These are phyloP conservation scores for Microascus cirrosus DNA, from an alignment of 2,329 filamentous ascomycete genomes.

Conservation along the genomic window DNA sequence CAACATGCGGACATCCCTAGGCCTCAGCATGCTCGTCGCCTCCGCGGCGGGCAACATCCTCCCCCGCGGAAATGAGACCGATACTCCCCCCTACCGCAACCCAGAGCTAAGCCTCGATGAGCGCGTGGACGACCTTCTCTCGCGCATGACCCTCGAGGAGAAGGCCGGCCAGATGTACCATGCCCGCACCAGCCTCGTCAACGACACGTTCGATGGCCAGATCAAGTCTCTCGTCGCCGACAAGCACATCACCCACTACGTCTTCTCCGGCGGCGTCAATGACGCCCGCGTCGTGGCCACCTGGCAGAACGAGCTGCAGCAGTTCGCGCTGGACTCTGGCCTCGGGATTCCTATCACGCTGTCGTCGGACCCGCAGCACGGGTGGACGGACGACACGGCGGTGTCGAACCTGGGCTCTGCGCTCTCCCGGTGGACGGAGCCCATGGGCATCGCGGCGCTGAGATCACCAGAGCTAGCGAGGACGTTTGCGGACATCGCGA, in stretches of 20 bases:
- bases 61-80: background rate
- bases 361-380: slow-evolving; percentile 34
- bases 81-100: slow-evolving; percentile 12
- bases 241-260: slow-evolving; percentile 28
- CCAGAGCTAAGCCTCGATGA: slow-evolving; percentile 27
- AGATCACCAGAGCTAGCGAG: slow-evolving; percentile 28
- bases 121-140: slow-evolving; percentile 31
- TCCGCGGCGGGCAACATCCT: background rate
- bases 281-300: slow-evolving; percentile 21
- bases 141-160: slow-evolving; percentile 33
- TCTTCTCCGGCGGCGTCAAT: slow-evolving; percentile 28
- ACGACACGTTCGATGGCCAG: slow-evolving; percentile 12
- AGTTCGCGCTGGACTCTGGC: slow-evolving; percentile 27
- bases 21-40: background rate
- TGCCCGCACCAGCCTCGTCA: slow-evolving; percentile 17
- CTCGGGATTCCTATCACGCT: slow-evolving; percentile 37
- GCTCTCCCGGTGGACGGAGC: slow-evolving; percentile 40
- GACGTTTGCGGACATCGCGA: slow-evolving; percentile 34
- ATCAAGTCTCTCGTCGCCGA: slow-evolving; percentile 9
- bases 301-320: slow-evolving; percentile 30
- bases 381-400: slow-evolving; percentile 29
- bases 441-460: slow-evolving; percentile 35
- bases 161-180: slow-evolving; percentile 38
- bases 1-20: background rate
- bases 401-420: slow-evolving; percentile 28